Evolutionary conservation across 305 asterid genomes (phyloP), one percentile per base, ranked within the genome.

Genomic region (Fraxinus xanthoxyloides): DNA sequence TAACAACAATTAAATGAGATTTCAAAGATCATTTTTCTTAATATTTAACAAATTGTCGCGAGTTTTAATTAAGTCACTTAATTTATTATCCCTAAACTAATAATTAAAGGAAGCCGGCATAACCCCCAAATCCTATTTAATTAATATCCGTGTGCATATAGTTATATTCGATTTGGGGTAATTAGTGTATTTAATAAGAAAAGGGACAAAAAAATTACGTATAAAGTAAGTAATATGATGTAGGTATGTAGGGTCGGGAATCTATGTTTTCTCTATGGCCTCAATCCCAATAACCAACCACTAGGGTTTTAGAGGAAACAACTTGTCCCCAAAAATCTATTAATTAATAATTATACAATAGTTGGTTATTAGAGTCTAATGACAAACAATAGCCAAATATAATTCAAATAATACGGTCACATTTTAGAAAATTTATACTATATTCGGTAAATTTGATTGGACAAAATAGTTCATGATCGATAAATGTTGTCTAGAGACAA

Each of bases 91-190:
- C 24, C 35, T 8, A 10, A 7, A 65, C 32, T 67, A 67, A 12
- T 67, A 67, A 12, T 36, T 74, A 36, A 74, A 34, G 61, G 61
- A 4, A 43, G 78, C 78, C 78, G 78, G 78, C 78, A 21, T 38
- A 43, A 4, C 23, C 61, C 61, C 21, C 2, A 78, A 34, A 48
- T 78, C 81, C 63, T 13, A 21, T 21, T 78, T 28, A 79, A 79
- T 4, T 38, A 28, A 77, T 59, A 67, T 40, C 15, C 69, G 82
- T 67, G 46, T 79, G 82, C 69, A 79, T 28, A 15, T 36, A 38
- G 19, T 24, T 78, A 65, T 36, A 63, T 78, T 78, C 63, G 38
- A 78, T 78, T 78, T 48, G 61, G n/a, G 4, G 24, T 23, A 28
- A 35, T 13, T 61, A 36, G 23, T 9, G n/a, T 63, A 36, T 48